These are phyloP conservation scores for Rhodotorula sp. DNA, from an alignment of 1,284 basidiomycete species.

Conservation along the genomic window DNA sequence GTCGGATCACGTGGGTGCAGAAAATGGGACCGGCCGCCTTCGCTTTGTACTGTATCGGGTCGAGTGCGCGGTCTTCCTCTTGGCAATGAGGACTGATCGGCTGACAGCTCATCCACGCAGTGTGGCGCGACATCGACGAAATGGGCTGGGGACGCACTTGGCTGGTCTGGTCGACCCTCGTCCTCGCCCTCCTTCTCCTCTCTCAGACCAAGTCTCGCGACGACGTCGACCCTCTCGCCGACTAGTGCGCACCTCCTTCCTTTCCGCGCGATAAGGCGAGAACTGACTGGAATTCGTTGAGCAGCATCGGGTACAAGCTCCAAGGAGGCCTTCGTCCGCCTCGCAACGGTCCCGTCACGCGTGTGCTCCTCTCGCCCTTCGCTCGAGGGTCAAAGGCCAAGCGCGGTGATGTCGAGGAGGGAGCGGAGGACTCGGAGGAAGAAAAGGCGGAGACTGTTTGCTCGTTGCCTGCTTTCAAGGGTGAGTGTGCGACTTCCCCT, in stretches of 20 bases:
- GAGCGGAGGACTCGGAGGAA: too few species aligned
- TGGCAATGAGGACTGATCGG: too few species aligned
- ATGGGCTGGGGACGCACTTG: slow-evolving; percentile 15
- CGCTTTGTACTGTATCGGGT: slow-evolving; percentile 26
- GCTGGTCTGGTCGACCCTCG: slow-evolving; percentile 10
- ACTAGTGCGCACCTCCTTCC: not conserved
- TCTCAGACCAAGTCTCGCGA: slow-evolving; percentile 22
- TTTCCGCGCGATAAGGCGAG: too few species aligned
- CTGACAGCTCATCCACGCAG: not conserved
- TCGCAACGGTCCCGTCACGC: slow-evolving; percentile 3
- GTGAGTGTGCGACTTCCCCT: too few species aligned
- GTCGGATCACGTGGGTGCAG: slow-evolving; percentile 22
- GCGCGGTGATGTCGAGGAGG: too few species aligned
- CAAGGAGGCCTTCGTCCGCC: not conserved
- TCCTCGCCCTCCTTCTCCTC: slow-evolving; percentile 11
- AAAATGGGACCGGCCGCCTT: slow-evolving; percentile 24
- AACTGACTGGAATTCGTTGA: too few species aligned
- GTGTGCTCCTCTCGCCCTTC: not conserved
- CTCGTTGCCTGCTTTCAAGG: too few species aligned
- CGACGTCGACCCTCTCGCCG: slow-evolving; percentile 6
- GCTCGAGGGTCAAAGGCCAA: not conserved
- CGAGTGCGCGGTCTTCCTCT: slow-evolving; percentile 9
- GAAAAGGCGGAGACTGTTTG: too few species aligned
- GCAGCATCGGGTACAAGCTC: slow-evolving; percentile 6
- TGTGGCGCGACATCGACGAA: slow-evolving; percentile 24